Base-by-base conservation (phyloP, 305 asterid species). In the Rubia tinctorum region DNA sequence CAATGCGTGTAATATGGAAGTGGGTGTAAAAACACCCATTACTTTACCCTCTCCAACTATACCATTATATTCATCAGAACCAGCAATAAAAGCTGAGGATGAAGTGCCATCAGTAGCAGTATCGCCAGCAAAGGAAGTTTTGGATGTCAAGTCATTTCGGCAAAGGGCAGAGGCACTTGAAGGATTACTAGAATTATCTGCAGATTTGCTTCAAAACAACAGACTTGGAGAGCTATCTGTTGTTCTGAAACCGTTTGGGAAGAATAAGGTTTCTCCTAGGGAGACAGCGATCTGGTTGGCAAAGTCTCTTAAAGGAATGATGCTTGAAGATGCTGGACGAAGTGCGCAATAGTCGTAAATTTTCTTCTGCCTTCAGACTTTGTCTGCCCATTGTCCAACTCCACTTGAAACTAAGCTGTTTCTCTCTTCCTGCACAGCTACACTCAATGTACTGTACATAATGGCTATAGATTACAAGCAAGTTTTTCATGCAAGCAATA, bases 271-370 rank as follows among this genome's bases (percentile, higher is more conserved):
- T 14, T 95, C 99, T 12, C 98, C 99, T 0, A 91, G 99, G 76
- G 99, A 93, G 77, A 95, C 99, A 4, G 99, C 98, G 18, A 95
- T 95, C 78, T 95, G 98, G 99, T 82, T 95, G 58, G 97, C 99
- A 0, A 93, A 80, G 77, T 93, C 97, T 78, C 92, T 95, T n/a
- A 95, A 93, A 85, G 99, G 99, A 68, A 91, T 95, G 97, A 89
- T 95, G 87, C 89, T 90, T 23, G 98, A 95, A 3, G 97, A 92
- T 71, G 69, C 83, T 43, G 88, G 88, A 7, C 84, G 97, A 68
- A 80, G 80, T 79, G 74, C 81, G 68, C 92, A 83, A 90, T 65
- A 60, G 55, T 43, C 40, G 72, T 23, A 43, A 11, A 8, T 43
- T 65, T 45, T 56, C 70, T 66, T 25, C 58, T 42, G 56, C 25